Base-by-base conservation (phyloP, 176 grass and related monocot genomes). In the Aegilops tauschii region DNA sequence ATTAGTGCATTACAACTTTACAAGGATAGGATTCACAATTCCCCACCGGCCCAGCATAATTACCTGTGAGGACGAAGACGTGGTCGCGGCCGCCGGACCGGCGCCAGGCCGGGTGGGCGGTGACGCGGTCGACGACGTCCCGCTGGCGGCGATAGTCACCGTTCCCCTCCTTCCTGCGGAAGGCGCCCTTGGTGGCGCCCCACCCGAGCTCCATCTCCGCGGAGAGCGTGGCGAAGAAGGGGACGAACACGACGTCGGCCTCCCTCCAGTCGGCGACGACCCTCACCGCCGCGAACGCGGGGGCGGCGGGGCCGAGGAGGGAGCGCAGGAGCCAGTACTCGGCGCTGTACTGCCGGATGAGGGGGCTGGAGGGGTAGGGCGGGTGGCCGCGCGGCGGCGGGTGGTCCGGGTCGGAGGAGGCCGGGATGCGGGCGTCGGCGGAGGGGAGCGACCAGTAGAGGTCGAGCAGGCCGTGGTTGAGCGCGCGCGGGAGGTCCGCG, bases 131-230 rank as follows among this genome's bases (percentile, higher is more conserved):
- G 86, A 98, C 71, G 68, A 93, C 94, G 67, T 96, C 94, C 75
- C 88, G 83, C 78, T 98, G 97, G 42, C 94, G 89, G 37, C 61
- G 78, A 21, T 96, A 98, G 86, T 98, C 97, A 0, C 5, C 84
- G 8, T 90, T 94, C 18, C 87, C 92, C 8, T 91, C 89, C 76
- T 87, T 94, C 90, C 83, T 95, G 75, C 80, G 84, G 84, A 98
- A 98, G 0, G 61, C 82, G 13, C 88, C 92, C 80, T 96, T 98
- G 62, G 73, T 98, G 62, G 77, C 74, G 21, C 96, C 93, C 97
- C 97, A 96, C 21, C 94, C 94, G 35, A 98, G 97, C 90, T 98
- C 92, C 94, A 96, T 90, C 90, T 98, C 92, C 8, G 92, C 94
- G 23, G 94, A 96, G 39, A 96, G 78, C 85, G 92, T 94, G 6